phyloP scores from a whole-genome alignment of 768 basidiomycete species.

The Artomyces pyxidatus region DNA sequence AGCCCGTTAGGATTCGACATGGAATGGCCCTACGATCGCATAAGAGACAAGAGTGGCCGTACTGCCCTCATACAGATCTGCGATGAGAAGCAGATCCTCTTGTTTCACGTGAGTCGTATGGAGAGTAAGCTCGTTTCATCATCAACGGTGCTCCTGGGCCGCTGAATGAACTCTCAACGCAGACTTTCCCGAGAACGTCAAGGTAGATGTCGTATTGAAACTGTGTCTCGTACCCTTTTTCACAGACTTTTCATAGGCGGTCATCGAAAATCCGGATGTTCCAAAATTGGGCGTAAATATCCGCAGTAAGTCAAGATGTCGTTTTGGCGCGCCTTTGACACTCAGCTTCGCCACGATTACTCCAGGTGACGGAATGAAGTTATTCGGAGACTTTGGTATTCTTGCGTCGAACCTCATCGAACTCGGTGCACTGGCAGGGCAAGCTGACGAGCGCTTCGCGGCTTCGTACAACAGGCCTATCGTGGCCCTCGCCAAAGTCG shows the following conservation, averaged over 20 bases:
- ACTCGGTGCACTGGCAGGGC: slow-evolving; percentile 31
- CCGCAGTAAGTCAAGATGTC: slow-evolving; percentile 25
- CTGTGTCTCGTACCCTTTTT: background rate
- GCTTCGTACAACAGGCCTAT: slow-evolving; percentile 26
- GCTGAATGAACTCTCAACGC: background rate
- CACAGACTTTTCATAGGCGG: slow-evolving; percentile 23
- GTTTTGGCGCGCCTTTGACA: background rate
- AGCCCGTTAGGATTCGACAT: slow-evolving; percentile 43
- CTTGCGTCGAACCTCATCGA: slow-evolving; percentile 31
- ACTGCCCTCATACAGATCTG: slow-evolving; percentile 37
- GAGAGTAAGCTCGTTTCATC: slow-evolving; percentile 23
- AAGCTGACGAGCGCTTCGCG: slow-evolving; percentile 28
- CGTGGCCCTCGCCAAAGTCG: slow-evolving; percentile 35
- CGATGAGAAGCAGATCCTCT: slow-evolving; percentile 31
- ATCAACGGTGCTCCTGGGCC: background rate
- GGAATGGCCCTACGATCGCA: slow-evolving; percentile 34
- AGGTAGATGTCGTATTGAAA: slow-evolving; percentile 11
- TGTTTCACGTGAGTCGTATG: slow-evolving; percentile 40
- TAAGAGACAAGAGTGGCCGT: slow-evolving; percentile 18
- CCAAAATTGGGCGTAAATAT: slow-evolving; percentile 40
- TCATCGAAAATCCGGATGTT: slow-evolving; percentile 32
- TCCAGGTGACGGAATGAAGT: slow-evolving; percentile 37
- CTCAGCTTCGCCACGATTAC: background rate
- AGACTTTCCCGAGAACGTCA: slow-evolving; percentile 34
- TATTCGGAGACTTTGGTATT: slow-evolving; percentile 36